Evolutionary conservation across 768 basidiomycete genomes (phyloP), one percentile per base, ranked within the genome.

Genomic region (Pleurotus platypus): DNA sequence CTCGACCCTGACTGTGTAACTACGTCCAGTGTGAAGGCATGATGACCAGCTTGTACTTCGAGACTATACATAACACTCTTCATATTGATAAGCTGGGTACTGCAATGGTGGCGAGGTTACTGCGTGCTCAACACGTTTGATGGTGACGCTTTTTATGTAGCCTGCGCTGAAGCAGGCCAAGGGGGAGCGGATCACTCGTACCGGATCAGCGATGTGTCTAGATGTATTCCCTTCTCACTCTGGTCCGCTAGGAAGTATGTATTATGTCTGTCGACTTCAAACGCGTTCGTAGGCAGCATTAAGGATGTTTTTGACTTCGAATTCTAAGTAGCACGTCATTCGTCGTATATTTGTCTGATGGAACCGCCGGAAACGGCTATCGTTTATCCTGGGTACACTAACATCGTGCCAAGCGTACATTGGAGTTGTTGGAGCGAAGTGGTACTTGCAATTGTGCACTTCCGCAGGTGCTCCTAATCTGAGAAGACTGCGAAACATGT

Each of bases 141-240:
- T 11, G 11, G 7, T 30, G 30, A 30, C 30, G 30, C 30, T 11
- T 9, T 35, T 35, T 35, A 4, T 35, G 30, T 35, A 35, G 30
- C 30, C 2, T 30, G 1, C 24, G 9, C 30, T 35, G 30, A 8
- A 35, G 30, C 11, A 9, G 30, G 30, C 30, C 30, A 35, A 35
- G 30, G 30, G 5, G 49, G n/a, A 26, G 18, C 49, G 49, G 49
- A 50, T 50, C 49, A 50, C 24, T 35, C 49, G 49, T 37, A 50
- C 49, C 49, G 49, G 26, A 50, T 50, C 26, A 50, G 24, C 12
- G 49, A 48, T 24, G 22, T 22, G 13, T 13, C 20, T 8, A 5
- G 27, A 9, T 48, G 22, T 3, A 15, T 20, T 24, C 46, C 18
- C 15, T 20, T 20, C 18, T 20, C 16, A 45, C 20, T 45, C 16